Evolutionary conservation across 1,139 yeast genomes (phyloP), one percentile per base, ranked within the genome.

Genomic region (Suhomyces maxii): DNA sequence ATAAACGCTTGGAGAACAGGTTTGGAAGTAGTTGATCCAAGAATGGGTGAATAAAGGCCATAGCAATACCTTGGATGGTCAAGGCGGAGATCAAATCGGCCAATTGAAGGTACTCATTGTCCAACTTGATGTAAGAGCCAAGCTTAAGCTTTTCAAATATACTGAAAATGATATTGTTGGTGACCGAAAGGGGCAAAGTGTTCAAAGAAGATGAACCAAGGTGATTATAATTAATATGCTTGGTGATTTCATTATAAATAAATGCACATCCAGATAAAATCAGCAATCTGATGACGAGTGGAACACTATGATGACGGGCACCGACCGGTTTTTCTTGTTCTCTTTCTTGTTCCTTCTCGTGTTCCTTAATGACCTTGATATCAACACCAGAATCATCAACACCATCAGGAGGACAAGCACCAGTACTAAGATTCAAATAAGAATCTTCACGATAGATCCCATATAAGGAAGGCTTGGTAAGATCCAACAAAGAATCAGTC

Each of bases 21-120:
- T 57, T 49, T 7, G 82, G 83, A 52, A 74, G 66, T 6, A 71
- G 39, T 42, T 61, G 60, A 60, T 86, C 95, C 57, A 84, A 65
- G 1, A 82, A 47, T 9, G 95, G 93, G 40, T 84, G 78, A 33
- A 83, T 58, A 11, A 76, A 59, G 7, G 95, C 91, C 67, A 87
- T 75, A 11, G 81, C 53, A 31, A 85, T 61, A 1, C 95, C 96
- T 56, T 84, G 76, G 18, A 72, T 41, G 9, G 64, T 46, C 46
- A 72, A 61, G 7, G 72, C 68, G 10, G 69, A 45, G 1, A 57
- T 46, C 10, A 56, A 54, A 51, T 73, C 71, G n/a, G 58, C 41
- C 10, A 39, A 32, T n/a, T 41, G 46, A 18, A 52, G 47, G 14
- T 39, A 42, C 3, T 37, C 44, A 33, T 39, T 37, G 26, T 45